Percentiles rank a stretch among this genome's conserved stretches.
Evolutionary conservation across 2,329 filamentous ascomycete genomes (phyloP).

Genomic region (Beauveria bassiana): DNA sequence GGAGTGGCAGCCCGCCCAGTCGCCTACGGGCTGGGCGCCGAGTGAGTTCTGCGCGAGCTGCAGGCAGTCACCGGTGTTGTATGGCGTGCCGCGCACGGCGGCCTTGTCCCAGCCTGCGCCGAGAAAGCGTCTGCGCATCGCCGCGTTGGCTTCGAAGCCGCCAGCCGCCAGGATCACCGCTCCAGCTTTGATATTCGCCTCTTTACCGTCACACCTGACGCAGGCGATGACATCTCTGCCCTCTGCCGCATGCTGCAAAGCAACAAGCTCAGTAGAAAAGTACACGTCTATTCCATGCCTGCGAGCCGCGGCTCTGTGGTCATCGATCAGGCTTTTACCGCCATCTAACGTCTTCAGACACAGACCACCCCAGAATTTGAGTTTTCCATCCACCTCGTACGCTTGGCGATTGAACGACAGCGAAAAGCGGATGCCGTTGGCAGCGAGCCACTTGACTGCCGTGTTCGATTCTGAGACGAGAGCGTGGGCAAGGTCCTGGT

Average conservation of each 20-base stretch:
- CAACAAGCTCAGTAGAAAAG: slow-evolving; percentile 38
- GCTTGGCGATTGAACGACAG: slow-evolving; percentile 59
- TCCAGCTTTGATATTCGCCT: slow-evolving; percentile 24
- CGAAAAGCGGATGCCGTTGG: slow-evolving; percentile 48
- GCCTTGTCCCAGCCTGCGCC: slow-evolving; percentile 57
- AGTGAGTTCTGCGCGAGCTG: slow-evolving; percentile 43
- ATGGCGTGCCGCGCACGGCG: slow-evolving; percentile 54
- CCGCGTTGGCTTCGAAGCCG: slow-evolving; percentile 55
- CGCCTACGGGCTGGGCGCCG: slow-evolving; percentile 43
- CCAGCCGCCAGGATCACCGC: slow-evolving; percentile 50
- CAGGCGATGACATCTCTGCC: slow-evolving; percentile 23
- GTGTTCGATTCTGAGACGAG: slow-evolving; percentile 45
- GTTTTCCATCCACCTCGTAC: slow-evolving; percentile 51
- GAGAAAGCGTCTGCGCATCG: slow-evolving; percentile 43
- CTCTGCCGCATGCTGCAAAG: slow-evolving; percentile 26
- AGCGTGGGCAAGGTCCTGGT: slow-evolving; percentile 37
- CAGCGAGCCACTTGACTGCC: slow-evolving; percentile 47
- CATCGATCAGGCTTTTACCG: slow-evolving; percentile 49
- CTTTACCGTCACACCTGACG: slow-evolving; percentile 23
- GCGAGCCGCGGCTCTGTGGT: slow-evolving; percentile 36
- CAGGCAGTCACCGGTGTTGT: slow-evolving; percentile 54
- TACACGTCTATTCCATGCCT: slow-evolving; percentile 34
- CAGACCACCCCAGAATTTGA: slow-evolving; percentile 61
- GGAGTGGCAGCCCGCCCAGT: slow-evolving; percentile 59
- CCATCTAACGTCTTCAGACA: slow-evolving; percentile 51